These are phyloP conservation scores for Calonectria montana DNA, from an alignment of 2,329 filamentous ascomycete species.

Conservation along the genomic window DNA sequence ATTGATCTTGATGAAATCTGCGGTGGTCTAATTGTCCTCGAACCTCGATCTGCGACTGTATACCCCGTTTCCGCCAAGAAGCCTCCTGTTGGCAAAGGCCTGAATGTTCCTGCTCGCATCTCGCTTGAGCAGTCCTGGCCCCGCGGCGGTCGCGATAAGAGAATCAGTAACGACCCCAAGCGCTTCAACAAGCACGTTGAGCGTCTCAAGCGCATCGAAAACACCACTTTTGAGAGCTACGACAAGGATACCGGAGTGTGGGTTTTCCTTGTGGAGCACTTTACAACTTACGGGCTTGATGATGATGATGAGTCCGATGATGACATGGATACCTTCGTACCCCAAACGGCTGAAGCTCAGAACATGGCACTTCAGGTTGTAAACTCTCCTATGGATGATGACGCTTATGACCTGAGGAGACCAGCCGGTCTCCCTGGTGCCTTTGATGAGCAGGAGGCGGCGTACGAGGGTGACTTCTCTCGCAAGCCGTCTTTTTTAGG, in stretches of 20 bases:
- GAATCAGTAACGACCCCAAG: slow-evolving; percentile 65
- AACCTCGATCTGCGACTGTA: slow-evolving; percentile 85
- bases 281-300: slow-evolving; percentile 92
- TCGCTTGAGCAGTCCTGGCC: slow-evolving; percentile 95
- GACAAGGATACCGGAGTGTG: slow-evolving; percentile 84
- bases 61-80: slow-evolving; percentile 83
- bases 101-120: slow-evolving; percentile 92
- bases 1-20: slow-evolving; percentile 85
- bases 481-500: slow-evolving; percentile 87
- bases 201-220: slow-evolving; percentile 80
- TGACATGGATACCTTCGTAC: slow-evolving; percentile 49
- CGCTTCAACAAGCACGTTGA: slow-evolving; percentile 85
- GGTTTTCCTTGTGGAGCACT: slow-evolving; percentile 95
- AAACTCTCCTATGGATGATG: slow-evolving; percentile 58
- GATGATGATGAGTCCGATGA: slow-evolving; percentile 77
- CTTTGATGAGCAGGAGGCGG: slow-evolving; percentile 73
- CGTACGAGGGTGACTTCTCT: slow-evolving; percentile 67
- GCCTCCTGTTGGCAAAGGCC: slow-evolving; percentile 84
- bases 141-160: slow-evolving; percentile 69
- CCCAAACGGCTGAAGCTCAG: slow-evolving; percentile 35
- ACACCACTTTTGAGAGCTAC: slow-evolving; percentile 87
- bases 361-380: slow-evolving; percentile 33
- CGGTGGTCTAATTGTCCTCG: slow-evolving; percentile 80
- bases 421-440: slow-evolving; percentile 76
- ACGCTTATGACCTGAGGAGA: slow-evolving; percentile 68